Percentiles rank a stretch among this genome's conserved stretches.
Conservation (phyloP, 2,329 filamentous ascomycete genomes). For the Cordyceps cateniannulata region DNA sequence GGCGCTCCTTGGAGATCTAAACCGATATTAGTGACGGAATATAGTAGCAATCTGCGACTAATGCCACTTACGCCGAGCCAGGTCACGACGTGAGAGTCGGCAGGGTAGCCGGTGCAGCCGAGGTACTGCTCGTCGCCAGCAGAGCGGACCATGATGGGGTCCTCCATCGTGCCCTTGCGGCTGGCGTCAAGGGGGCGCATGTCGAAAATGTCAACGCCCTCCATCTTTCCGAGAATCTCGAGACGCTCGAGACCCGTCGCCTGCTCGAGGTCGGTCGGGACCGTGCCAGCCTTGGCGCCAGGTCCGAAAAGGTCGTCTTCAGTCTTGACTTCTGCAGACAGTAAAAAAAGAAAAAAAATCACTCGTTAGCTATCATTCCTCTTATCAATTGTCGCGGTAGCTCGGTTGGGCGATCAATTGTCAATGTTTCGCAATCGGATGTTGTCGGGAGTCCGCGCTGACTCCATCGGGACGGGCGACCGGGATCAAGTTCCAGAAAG, state of each 20-base stretch:
- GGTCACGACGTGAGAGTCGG: slow-evolving; percentile 81
- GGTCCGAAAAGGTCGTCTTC: slow-evolving; percentile 79
- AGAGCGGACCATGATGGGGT: slow-evolving; percentile 86
- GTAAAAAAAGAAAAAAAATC: slow-evolving; percentile 10
- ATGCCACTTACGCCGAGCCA: slow-evolving; percentile 74
- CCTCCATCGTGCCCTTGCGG: slow-evolving; percentile 80
- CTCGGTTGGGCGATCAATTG: background rate
- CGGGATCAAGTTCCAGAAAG: background rate
- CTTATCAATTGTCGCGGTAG: background rate
- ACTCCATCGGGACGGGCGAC: background rate
- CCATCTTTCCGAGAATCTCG: slow-evolving; percentile 98
- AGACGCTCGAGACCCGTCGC: slow-evolving; percentile 96
- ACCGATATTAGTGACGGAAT: slow-evolving; percentile 7
- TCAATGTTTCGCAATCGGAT: slow-evolving; percentile 4
- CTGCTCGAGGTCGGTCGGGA: slow-evolving; percentile 93
- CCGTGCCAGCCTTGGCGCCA: slow-evolving; percentile 72
- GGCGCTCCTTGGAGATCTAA: slow-evolving; percentile 80
- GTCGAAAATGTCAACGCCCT: slow-evolving; percentile 96
- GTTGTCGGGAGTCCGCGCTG: background rate
- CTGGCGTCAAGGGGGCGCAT: slow-evolving; percentile 93
- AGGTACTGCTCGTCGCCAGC: slow-evolving; percentile 94
- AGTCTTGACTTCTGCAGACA: slow-evolving; percentile 65
- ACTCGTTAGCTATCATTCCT: slow-evolving; percentile 16
- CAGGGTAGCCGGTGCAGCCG: slow-evolving; percentile 91
- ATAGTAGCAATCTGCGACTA: slow-evolving; percentile 1